phyloP scores from a whole-genome alignment of 1,284 basidiomycete species.

The Thelephora terrestris region DNA sequence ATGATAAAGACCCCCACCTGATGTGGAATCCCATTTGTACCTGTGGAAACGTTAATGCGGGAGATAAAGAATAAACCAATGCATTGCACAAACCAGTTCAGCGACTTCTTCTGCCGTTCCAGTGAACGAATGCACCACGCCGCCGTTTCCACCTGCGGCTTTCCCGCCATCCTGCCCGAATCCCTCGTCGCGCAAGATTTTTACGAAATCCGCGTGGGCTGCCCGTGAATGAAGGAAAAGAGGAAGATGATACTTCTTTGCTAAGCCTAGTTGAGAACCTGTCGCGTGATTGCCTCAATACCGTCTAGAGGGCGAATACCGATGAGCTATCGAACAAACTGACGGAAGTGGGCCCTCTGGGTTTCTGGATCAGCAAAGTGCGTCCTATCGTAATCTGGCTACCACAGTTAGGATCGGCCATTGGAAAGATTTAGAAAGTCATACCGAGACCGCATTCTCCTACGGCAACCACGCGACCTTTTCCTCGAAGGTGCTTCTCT shows the following conservation, averaged over 20 bases:
- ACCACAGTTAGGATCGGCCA: slow-evolving; percentile 1
- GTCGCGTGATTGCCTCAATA: background rate
- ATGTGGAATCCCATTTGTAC: slow-evolving; percentile 67
- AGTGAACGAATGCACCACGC: slow-evolving; percentile 85
- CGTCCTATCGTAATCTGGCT: slow-evolving; percentile 74
- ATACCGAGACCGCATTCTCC: slow-evolving; percentile 83
- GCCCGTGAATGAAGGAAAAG: slow-evolving; percentile 82
- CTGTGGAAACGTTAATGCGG: slow-evolving; percentile 24
- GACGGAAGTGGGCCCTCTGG: slow-evolving; percentile 64
- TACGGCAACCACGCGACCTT: slow-evolving; percentile 60
- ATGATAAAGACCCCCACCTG: slow-evolving; percentile 22
- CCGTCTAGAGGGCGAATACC: background rate
- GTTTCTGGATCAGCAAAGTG: slow-evolving; percentile 58
- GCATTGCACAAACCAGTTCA: slow-evolving; percentile 47
- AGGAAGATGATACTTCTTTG: slow-evolving; percentile 66
- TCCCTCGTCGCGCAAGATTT: slow-evolving; percentile 57
- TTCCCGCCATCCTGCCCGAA: slow-evolving; percentile 50
- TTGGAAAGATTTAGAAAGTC: slow-evolving; percentile 6
- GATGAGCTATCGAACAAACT: slow-evolving; percentile 10
- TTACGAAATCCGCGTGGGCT: slow-evolving; percentile 64
- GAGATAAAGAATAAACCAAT: background rate
- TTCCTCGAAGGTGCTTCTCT: slow-evolving; percentile 39
- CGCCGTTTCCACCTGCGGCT: slow-evolving; percentile 47
- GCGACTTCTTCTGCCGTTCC: slow-evolving; percentile 57
- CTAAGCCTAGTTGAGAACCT: slow-evolving; percentile 58